Conservation (phyloP, 768 basidiomycete species). For the Xerocomus brunneocitrinus region DNA sequence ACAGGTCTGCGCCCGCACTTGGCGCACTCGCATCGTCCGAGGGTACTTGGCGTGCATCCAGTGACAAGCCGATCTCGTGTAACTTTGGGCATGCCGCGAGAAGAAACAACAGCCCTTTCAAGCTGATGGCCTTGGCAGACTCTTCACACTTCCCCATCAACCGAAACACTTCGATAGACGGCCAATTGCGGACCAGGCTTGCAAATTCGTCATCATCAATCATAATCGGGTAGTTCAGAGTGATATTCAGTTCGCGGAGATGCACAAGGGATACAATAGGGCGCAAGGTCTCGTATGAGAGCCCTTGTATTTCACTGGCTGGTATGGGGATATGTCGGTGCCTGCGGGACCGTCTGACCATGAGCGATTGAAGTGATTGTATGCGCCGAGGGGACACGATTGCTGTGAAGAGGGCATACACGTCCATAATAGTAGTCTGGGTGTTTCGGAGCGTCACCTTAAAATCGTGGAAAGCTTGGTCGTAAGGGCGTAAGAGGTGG, state of each 20-base stretch:
- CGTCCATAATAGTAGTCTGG: neutral
- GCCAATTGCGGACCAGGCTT: constrained; percentile 1
- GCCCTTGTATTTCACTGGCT: neutral
- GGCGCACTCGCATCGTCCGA: no score
- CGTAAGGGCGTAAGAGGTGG: neutral
- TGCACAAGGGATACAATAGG: constrained; percentile 1
- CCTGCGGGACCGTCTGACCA: neutral
- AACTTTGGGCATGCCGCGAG: neutral
- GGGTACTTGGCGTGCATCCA: constrained; percentile 1
- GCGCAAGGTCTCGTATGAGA: neutral
- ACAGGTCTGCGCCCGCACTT: neutral
- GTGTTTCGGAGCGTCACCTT: neutral
- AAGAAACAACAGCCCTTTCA: neutral
- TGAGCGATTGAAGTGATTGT: constrained; percentile 1
- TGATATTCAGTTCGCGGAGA: neutral
- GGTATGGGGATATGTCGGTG: neutral
- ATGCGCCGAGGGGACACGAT: neutral
- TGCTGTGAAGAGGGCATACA: neutral
- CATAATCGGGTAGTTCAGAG: neutral
- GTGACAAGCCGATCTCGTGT: neutral
- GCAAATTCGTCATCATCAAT: constrained; percentile 3
- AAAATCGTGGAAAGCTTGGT: constrained; percentile 1
- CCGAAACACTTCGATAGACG: neutral
- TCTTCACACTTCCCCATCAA: neutral
- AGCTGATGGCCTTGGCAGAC: neutral